Evolutionary conservation across 768 basidiomycete genomes (phyloP).

Genomic region (Hypholoma fasciculare): DNA sequence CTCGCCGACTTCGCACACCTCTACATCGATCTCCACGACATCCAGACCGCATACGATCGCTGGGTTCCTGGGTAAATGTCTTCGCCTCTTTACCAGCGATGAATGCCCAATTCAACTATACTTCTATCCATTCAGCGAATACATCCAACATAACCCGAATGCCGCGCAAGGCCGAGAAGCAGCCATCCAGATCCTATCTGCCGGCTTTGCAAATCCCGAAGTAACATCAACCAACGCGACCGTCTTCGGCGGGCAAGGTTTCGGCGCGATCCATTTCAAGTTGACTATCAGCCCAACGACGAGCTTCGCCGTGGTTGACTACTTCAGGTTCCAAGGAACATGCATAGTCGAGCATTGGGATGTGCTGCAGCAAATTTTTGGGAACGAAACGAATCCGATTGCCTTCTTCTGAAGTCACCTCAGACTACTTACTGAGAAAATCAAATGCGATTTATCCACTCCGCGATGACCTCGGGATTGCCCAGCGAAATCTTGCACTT

Average conservation of each 20-base stretch:
- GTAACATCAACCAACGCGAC: slow-evolving; percentile 8
- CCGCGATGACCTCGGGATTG: no score
- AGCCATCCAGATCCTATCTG: slow-evolving; percentile 4
- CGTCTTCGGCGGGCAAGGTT: slow-evolving; percentile 7
- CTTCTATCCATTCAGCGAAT: background rate
- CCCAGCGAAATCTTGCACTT: no score
- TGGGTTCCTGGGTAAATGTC: slow-evolving; percentile 8
- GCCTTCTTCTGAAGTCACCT: slow-evolving; percentile 4
- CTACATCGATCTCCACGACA: no score
- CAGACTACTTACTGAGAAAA: no score
- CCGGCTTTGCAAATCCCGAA: slow-evolving; percentile 4
- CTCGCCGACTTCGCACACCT: no score
- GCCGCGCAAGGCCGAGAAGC: slow-evolving; percentile 7
- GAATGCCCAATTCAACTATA: background rate
- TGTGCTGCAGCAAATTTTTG: slow-evolving; percentile 9
- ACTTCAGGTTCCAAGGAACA: slow-evolving; percentile 8
- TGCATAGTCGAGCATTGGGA: slow-evolving; percentile 13
- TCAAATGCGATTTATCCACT: no score
- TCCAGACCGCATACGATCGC: background rate
- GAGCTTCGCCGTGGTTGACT: slow-evolving; percentile 4
- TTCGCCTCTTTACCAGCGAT: background rate
- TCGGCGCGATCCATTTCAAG: slow-evolving; percentile 9
- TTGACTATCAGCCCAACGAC: background rate
- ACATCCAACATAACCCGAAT: slow-evolving; percentile 10
- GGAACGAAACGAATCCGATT: slow-evolving; percentile 10